phyloP scores from a whole-genome alignment of 768 basidiomycete genomes.

The Clavulina sp. region DNA sequence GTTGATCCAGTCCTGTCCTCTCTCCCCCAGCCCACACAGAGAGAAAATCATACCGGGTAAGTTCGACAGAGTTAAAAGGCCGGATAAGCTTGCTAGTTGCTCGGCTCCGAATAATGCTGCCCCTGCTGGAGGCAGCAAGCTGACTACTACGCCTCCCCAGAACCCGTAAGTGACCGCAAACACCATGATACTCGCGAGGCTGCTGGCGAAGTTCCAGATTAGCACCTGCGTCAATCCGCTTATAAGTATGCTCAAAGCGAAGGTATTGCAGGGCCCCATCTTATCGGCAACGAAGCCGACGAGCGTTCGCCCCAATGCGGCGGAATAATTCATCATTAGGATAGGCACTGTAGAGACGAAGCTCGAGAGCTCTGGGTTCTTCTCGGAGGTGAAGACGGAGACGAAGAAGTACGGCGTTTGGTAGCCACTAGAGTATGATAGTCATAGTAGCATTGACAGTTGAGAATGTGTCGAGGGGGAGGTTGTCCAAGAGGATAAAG shows the following conservation, averaged over 20 bases:
- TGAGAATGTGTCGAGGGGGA: background rate
- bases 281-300: slow-evolving; percentile 24
- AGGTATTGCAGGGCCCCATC: slow-evolving; percentile 25
- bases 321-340: slow-evolving; percentile 16
- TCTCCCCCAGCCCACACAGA: too few relatives aligned
- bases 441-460: background rate
- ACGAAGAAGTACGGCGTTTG: slow-evolving; percentile 15
- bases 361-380: slow-evolving; percentile 11
- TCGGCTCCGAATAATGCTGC: slow-evolving; percentile 14
- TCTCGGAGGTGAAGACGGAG: slow-evolving; percentile 13
- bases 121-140: slow-evolving; percentile 20
- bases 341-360: slow-evolving; percentile 12
- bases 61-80: slow-evolving; percentile 10
- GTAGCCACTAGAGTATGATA: slow-evolving; percentile 2
- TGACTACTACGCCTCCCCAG: slow-evolving; percentile 22
- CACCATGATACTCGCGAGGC: slow-evolving; percentile 18
- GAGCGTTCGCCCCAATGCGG: slow-evolving; percentile 18
- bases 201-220: slow-evolving; percentile 21
- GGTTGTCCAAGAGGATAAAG: too few relatives aligned
- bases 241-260: slow-evolving; percentile 21
- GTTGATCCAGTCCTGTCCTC: too few relatives aligned
- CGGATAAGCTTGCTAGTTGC: slow-evolving; percentile 9
- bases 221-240: slow-evolving; percentile 23
- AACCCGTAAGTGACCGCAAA: slow-evolving; percentile 21
- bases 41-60: slow-evolving; percentile 13